Evolutionary conservation across 305 asterid species (phyloP).

Genomic region (Fraxinus velutina): DNA sequence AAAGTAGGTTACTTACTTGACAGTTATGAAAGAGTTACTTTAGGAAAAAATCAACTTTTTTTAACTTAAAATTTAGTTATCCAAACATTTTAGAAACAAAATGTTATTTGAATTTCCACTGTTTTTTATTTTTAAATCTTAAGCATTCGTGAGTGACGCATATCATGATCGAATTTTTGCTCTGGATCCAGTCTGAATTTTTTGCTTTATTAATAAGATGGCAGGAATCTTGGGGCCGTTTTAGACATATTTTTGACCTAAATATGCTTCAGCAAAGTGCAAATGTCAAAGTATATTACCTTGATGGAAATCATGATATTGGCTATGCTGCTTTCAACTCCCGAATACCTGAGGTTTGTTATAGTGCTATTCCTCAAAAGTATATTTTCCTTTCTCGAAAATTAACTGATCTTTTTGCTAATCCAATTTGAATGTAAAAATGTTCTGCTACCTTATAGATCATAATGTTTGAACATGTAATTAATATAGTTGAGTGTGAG

Average conservation of each 20-base stretch:
- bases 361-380: background rate
- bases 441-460: background rate
- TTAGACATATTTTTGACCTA: conserved; percentile 78
- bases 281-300: conserved; percentile 50
- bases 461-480: background rate
- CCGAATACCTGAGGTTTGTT: conserved; percentile 60
- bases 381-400: background rate
- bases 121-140: background rate
- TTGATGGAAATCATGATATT: conserved; percentile 88
- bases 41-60: background rate
- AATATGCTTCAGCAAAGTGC: conserved; percentile 54
- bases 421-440: background rate
- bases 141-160: conserved; percentile 10
- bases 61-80: background rate
- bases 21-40: background rate
- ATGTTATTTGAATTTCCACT: background rate
- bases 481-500: background rate
- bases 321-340: conserved; percentile 72
- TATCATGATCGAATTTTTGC: conserved; percentile 9
- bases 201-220: conserved; percentile 45
- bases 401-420: background rate
- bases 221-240: conserved; percentile 87
- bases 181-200: background rate
- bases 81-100: background rate
- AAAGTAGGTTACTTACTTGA: background rate